phyloP scores from a whole-genome alignment of 768 basidiomycete genomes.

The Xerocomellus intermedius region DNA sequence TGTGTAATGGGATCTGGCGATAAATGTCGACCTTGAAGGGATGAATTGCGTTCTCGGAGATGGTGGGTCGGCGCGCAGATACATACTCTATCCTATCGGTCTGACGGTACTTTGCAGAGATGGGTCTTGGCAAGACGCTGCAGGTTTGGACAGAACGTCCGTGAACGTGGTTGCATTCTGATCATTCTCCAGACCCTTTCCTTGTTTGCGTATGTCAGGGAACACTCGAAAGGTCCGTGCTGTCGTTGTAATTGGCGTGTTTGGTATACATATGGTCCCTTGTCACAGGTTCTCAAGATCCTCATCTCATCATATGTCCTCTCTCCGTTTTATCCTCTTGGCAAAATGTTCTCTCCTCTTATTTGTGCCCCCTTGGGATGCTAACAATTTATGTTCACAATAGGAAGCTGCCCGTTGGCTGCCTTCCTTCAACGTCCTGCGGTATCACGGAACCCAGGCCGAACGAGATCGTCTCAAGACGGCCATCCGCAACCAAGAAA shows the following conservation, averaged over 20 bases:
- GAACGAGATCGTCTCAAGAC: slow-evolving; percentile 58
- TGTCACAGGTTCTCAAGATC: slow-evolving; percentile 42
- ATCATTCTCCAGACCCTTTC: slow-evolving; percentile 45
- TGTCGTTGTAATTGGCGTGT: not conserved
- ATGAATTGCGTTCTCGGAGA: slow-evolving; percentile 75
- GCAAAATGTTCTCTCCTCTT: slow-evolving; percentile 41
- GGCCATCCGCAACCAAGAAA: slow-evolving; percentile 36
- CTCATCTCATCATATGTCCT: slow-evolving; percentile 73
- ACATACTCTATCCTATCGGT: not conserved
- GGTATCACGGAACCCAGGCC: slow-evolving; percentile 56
- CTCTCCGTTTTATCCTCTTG: slow-evolving; percentile 64
- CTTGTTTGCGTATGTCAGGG: slow-evolving; percentile 66
- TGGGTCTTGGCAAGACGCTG: slow-evolving; percentile 66
- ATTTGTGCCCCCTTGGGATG: not conserved
- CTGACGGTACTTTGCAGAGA: slow-evolving; percentile 34
- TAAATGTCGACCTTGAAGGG: slow-evolving; percentile 31
- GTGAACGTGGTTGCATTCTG: not conserved
- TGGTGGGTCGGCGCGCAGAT: slow-evolving; percentile 37
- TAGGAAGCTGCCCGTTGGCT: slow-evolving; percentile 57
- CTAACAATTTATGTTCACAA: slow-evolving; percentile 1
- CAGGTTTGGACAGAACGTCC: slow-evolving; percentile 37
- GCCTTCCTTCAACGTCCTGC: slow-evolving; percentile 49
- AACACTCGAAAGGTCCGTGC: slow-evolving; percentile 42
- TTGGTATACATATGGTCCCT: not conserved
- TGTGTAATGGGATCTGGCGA: not conserved